phyloP scores from a whole-genome alignment of 2,329 filamentous ascomycete species.

The Neurospora sp. region DNA sequence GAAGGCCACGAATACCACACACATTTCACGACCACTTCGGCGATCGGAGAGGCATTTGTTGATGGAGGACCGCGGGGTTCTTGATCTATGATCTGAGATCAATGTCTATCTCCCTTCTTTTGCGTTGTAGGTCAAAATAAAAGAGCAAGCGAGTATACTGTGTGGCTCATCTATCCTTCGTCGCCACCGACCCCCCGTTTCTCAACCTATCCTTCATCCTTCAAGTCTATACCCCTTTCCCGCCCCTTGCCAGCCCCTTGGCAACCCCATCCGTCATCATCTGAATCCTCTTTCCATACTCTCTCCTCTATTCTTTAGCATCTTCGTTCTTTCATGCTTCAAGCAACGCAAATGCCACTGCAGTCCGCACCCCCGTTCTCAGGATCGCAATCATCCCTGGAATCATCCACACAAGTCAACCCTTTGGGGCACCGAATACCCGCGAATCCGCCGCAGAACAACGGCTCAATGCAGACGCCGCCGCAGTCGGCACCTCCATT shows the following conservation, averaged over 20 bases:
- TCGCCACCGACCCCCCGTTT: background rate
- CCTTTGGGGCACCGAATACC: conserved; percentile 24
- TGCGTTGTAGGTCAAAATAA: background rate
- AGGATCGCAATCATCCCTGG: conserved; percentile 31
- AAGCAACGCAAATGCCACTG: conserved; percentile 28
- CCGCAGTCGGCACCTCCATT: conserved; percentile 30
- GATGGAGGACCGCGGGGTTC: background rate
- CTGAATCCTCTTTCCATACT: background rate
- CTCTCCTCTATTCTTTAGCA: background rate
- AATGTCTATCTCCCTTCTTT: background rate
- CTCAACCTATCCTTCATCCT: background rate
- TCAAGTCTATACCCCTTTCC: background rate
- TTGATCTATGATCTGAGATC: background rate
- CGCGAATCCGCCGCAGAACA: conserved; percentile 30
- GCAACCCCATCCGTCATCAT: background rate
- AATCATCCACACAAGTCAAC: conserved; percentile 32
- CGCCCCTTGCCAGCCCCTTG: background rate
- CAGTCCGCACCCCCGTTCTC: conserved; percentile 31
- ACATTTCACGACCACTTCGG: background rate
- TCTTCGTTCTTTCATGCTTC: background rate
- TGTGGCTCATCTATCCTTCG: background rate
- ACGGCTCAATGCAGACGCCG: conserved; percentile 19
- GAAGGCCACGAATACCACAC: background rate
- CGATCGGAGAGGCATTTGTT: background rate
- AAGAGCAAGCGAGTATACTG: background rate